Conservation (phyloP, 2,329 filamentous ascomycete species). For the Fusarium floridanum region DNA sequence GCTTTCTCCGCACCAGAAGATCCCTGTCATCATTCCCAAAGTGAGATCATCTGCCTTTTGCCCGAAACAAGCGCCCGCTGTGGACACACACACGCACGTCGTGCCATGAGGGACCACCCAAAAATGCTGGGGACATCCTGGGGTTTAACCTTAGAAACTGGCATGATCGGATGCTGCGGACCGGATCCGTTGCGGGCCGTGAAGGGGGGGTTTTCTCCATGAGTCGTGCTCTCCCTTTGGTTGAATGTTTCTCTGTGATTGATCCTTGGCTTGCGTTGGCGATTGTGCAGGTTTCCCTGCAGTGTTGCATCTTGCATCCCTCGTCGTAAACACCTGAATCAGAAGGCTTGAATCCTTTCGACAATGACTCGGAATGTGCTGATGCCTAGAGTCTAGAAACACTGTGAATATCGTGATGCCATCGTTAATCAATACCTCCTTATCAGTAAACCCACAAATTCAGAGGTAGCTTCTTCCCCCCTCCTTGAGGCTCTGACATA, state of each 20-base stretch:
- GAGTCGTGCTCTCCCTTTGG: not conserved
- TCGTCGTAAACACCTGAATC: not conserved
- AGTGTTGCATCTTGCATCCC: not conserved
- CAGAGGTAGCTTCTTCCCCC: not conserved
- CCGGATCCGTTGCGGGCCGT: conserved; percentile 17
- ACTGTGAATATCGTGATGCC: not conserved
- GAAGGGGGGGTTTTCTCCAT: not conserved
- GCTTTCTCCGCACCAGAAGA: conserved; percentile 2
- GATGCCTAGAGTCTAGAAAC: not conserved
- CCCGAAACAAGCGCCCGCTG: conserved; percentile 7
- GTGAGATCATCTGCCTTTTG: conserved; percentile 13
- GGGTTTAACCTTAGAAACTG: not conserved
- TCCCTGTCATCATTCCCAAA: not conserved
- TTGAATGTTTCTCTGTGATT: not conserved
- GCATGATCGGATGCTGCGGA: conserved; percentile 15
- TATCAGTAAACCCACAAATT: not conserved
- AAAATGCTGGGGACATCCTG: conserved; percentile 4
- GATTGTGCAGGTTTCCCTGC: not conserved
- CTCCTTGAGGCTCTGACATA: conserved; percentile 3
- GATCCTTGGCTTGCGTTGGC: not conserved
- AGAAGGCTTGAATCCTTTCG: conserved; percentile 3
- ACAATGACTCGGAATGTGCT: conserved; percentile 7
- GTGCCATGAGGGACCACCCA: not conserved
- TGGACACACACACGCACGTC: conserved; percentile 4
- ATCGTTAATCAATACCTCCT: not conserved